phyloP scores from a whole-genome alignment of 2,329 filamentous ascomycete genomes.

The Fusarium pininemorale region DNA sequence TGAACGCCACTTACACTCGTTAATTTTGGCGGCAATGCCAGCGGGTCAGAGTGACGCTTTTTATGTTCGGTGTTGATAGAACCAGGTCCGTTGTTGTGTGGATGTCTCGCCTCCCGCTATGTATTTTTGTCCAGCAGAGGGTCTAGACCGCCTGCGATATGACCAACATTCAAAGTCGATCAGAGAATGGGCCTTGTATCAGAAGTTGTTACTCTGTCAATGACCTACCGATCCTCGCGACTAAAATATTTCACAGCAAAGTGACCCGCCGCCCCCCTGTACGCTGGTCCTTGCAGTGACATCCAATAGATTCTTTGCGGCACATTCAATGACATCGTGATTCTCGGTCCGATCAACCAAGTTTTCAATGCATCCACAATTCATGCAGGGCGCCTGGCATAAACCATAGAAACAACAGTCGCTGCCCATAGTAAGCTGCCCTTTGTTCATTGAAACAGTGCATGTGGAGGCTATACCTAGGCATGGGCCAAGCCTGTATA shows the following conservation, averaged over 20 bases:
- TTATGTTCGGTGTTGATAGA: accelerated
- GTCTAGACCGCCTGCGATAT: accelerated
- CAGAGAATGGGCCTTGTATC: accelerated
- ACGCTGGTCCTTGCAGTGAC: neutral
- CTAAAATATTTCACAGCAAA: too few relatives aligned
- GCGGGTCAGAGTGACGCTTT: accelerated
- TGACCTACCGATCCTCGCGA: neutral
- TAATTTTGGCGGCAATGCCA: accelerated
- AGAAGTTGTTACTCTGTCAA: neutral
- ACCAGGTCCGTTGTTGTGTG: accelerated
- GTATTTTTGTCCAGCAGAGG: accelerated
- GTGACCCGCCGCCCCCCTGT: accelerated
- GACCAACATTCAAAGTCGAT: too few relatives aligned
- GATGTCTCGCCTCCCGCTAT: neutral
- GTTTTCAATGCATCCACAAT: neutral
- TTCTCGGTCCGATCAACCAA: accelerated
- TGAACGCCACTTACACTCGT: neutral
- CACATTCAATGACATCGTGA: neutral
- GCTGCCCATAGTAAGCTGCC: accelerated
- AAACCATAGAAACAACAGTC: accelerated
- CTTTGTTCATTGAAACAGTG: neutral
- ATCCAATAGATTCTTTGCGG: neutral
- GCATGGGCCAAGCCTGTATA: too few relatives aligned
- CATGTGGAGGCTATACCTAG: too few relatives aligned
- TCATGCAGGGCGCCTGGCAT: accelerated